Conservation (phyloP, 768 basidiomycete species). For the Nevesoporus exiguus region DNA sequence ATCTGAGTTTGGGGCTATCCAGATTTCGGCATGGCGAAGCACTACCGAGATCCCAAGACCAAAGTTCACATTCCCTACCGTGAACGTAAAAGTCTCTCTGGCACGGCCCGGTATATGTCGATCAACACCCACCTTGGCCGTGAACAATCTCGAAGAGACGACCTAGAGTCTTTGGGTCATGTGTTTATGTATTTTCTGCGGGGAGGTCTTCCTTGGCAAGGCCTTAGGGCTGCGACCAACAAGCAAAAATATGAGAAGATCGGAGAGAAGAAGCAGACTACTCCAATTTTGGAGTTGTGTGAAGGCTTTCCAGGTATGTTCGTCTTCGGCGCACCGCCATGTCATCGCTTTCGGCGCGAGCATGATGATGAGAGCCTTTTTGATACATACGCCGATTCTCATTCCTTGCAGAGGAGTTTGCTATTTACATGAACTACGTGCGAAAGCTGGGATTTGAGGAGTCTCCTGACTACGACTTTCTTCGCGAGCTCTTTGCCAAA, state of each 20-base stretch:
- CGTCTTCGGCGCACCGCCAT: background rate
- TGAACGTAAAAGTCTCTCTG: constrained; percentile 93
- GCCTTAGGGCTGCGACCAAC: constrained; percentile 95
- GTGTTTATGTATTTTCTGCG: constrained; percentile 99
- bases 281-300: constrained; percentile 86
- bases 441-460: constrained; percentile 98
- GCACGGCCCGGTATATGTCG: constrained; percentile 98
- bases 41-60: constrained; percentile 97
- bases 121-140: constrained; percentile 99
- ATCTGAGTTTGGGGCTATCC: constrained; percentile 17
- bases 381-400: constrained; percentile 1
- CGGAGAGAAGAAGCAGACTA: constrained; percentile 97
- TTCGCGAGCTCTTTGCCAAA: constrained; percentile 91
- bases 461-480: constrained; percentile 95
- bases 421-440: constrained; percentile 99
- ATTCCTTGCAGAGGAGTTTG: constrained; percentile 71
- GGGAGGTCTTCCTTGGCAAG: constrained; percentile 97
- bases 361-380: background rate
- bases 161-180: constrained; percentile 94
- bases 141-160: constrained; percentile 92
- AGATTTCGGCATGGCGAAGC: constrained; percentile 99
- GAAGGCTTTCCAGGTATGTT: constrained; percentile 89
- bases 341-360: background rate
- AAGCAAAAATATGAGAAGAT: constrained; percentile 99
- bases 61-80: constrained; percentile 99